Evolutionary conservation across 495 filamentous ascomycete genomes (phyloP).

Genomic region (Tuber indicum): DNA sequence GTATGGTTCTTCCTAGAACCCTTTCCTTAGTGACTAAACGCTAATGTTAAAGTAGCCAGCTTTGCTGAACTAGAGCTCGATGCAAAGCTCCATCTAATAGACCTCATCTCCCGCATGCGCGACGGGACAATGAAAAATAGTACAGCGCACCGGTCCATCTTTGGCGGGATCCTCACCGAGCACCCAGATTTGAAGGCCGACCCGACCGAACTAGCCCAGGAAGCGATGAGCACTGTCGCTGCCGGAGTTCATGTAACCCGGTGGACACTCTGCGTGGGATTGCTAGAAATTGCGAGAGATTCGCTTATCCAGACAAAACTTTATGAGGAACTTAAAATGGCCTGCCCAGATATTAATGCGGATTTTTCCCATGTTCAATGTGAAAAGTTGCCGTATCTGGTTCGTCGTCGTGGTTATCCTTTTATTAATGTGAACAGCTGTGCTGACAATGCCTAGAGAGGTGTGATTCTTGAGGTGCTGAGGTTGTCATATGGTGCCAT

Average conservation of each 20-base stretch:
- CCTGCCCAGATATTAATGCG: conserved; percentile 15
- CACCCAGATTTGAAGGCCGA: conserved; percentile 35
- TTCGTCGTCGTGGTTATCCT: neutral
- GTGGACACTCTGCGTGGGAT: conserved; percentile 35
- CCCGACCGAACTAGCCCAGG: conserved; percentile 39
- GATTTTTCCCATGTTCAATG: conserved; percentile 25
- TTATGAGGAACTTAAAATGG: conserved; percentile 41
- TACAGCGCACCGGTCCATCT: conserved; percentile 38
- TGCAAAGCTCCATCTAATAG: conserved; percentile 5
- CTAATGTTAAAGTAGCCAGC: conserved; percentile 20
- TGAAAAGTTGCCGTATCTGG: conserved; percentile 44
- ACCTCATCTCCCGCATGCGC: neutral
- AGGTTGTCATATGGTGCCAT: conserved; percentile 21
- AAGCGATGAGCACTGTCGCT: conserved; percentile 42
- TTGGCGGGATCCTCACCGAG: conserved; percentile 38
- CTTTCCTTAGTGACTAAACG: conserved; percentile 3
- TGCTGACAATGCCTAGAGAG: conserved; percentile 10
- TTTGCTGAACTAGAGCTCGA: conserved; percentile 22
- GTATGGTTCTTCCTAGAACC: conserved; percentile 8
- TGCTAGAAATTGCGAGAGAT: conserved; percentile 41
- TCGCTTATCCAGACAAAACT: conserved; percentile 27
- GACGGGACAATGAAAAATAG: conserved; percentile 25
- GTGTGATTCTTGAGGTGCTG: conserved; percentile 18
- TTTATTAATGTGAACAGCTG: neutral
- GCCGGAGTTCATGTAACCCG: conserved; percentile 46